Percentiles rank a stretch among this genome's conserved stretches.
Conservation (phyloP, 352 stramenopile genomes). For the Peronospora destructor region DNA sequence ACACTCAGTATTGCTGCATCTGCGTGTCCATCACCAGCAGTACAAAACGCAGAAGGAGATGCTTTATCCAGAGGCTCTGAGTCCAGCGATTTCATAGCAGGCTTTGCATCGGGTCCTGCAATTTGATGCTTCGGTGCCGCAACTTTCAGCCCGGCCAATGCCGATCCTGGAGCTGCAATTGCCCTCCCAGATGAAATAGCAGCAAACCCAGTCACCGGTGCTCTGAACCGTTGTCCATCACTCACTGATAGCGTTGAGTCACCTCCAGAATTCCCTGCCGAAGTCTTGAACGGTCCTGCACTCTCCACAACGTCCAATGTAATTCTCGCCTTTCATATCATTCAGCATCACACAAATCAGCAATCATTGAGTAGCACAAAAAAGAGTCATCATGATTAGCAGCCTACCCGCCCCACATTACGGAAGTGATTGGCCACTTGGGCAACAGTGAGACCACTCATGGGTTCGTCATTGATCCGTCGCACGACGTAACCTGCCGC, state of each 20-base stretch:
- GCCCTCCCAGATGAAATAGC: constrained; percentile 19
- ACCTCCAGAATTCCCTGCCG: constrained; percentile 7
- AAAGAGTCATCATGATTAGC: no score
- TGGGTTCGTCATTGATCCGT: constrained; percentile 31
- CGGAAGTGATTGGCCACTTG: constrained; percentile 42
- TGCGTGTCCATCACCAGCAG: not conserved
- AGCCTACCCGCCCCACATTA: constrained; percentile 28
- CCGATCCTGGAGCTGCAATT: constrained; percentile 29
- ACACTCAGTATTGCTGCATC: not conserved
- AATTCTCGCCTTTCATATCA: constrained; percentile 16
- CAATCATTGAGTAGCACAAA: no score
- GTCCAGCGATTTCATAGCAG: constrained; percentile 14
- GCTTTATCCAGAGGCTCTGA: not conserved
- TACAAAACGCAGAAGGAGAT: not conserved
- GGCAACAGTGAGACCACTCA: constrained; percentile 28
- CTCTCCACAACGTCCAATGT: constrained; percentile 24
- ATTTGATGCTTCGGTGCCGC: constrained; percentile 12
- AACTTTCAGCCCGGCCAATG: constrained; percentile 14
- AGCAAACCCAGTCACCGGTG: constrained; percentile 6
- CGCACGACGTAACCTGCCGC: constrained; percentile 36
- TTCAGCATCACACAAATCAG: not conserved
- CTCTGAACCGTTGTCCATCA: not conserved
- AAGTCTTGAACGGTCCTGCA: not conserved
- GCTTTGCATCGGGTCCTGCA: constrained; percentile 12
- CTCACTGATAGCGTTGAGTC: not conserved